These are phyloP conservation scores for Arctium minus DNA, from an alignment of 129 eudicot species.

Conservation along the genomic window DNA sequence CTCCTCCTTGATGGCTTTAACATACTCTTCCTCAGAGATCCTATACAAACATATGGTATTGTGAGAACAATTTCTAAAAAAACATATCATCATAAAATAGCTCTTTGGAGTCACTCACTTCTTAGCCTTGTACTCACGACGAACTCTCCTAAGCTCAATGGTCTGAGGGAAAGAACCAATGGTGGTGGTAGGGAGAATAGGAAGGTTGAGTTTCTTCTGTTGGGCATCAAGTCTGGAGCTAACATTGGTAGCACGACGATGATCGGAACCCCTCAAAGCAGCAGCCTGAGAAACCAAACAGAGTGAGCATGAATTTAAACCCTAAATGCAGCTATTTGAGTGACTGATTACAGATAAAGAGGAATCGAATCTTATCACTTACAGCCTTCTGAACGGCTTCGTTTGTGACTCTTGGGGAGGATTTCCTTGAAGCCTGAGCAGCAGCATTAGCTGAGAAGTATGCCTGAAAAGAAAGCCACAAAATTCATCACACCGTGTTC, in stretches of 20 bases:
- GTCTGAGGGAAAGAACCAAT: slow-evolving; percentile 99
- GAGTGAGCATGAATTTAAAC: background rate
- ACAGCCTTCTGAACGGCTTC: slow-evolving; percentile 66
- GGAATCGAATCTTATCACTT: slow-evolving; percentile 18
- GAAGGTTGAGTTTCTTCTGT: slow-evolving; percentile 97
- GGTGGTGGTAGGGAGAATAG: slow-evolving; percentile 96
- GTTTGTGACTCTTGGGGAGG: slow-evolving; percentile 89
- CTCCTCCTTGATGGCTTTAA: slow-evolving; percentile 77
- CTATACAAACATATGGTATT: slow-evolving; percentile 27
- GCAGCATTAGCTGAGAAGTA: slow-evolving; percentile 82
- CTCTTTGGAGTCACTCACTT: slow-evolving; percentile 49
- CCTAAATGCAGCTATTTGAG: background rate
- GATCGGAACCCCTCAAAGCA: slow-evolving; percentile 84
- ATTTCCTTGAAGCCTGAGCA: slow-evolving; percentile 88
- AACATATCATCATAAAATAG: background rate
- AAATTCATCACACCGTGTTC: background rate
- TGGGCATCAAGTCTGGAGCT: slow-evolving; percentile 89
- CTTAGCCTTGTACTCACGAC: slow-evolving; percentile 99
- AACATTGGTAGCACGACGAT: slow-evolving; percentile 95
- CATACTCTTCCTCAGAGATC: slow-evolving; percentile 81
- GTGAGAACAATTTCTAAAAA: background rate
- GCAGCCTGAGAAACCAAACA: slow-evolving; percentile 57
- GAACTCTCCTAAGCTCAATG: slow-evolving; percentile 91
- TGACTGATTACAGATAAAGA: background rate
- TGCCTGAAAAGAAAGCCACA: slow-evolving; percentile 38